Percentiles rank a stretch among this genome's conserved stretches.
Evolutionary conservation across 106 monocot genomes (phyloP).

Genomic region (Xerophyta viscosa): DNA sequence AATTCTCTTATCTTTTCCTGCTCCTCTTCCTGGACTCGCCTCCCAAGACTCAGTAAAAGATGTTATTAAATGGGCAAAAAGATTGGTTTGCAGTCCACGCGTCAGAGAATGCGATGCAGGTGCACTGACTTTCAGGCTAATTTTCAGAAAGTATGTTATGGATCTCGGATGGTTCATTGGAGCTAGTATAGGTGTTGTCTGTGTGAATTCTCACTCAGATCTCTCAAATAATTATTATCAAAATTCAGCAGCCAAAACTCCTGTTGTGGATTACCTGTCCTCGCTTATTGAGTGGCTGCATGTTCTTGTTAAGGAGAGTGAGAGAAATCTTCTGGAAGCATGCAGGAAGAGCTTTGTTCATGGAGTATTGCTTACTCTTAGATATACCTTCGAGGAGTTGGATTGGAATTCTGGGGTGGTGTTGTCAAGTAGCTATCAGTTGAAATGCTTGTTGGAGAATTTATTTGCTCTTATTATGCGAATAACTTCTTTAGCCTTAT

Average conservation of each 20-base stretch:
- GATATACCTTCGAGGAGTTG: constrained; percentile 97
- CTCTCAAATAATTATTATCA: constrained; percentile 15
- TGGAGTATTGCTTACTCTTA: constrained; percentile 82
- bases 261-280: constrained; percentile 52
- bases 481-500: constrained; percentile 75
- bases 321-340: constrained; percentile 76
- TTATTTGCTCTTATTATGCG: constrained; percentile 76
- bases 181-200: constrained; percentile 28
- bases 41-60: constrained; percentile 37
- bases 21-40: constrained; percentile 86
- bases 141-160: constrained; percentile 90
- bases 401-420: constrained; percentile 70
- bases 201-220: constrained; percentile 11
- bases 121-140: constrained; percentile 74
- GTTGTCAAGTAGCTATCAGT: constrained; percentile 35
- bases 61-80: constrained; percentile 79
- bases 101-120: constrained; percentile 99
- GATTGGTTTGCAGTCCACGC: constrained; percentile 82
- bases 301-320: constrained; percentile 64
- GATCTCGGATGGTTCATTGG: constrained; percentile 61
- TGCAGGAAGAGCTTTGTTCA: constrained; percentile 93
- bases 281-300: constrained; percentile 80
- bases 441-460: constrained; percentile 54
- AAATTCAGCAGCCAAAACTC: constrained; percentile 9
- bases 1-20: constrained; percentile 82